A percentile compares a stretch with the other conserved stretches of the same genome.
Evolutionary conservation across 352 stramenopile genomes (phyloP).

Genomic region (Globisporangium splendens): DNA sequence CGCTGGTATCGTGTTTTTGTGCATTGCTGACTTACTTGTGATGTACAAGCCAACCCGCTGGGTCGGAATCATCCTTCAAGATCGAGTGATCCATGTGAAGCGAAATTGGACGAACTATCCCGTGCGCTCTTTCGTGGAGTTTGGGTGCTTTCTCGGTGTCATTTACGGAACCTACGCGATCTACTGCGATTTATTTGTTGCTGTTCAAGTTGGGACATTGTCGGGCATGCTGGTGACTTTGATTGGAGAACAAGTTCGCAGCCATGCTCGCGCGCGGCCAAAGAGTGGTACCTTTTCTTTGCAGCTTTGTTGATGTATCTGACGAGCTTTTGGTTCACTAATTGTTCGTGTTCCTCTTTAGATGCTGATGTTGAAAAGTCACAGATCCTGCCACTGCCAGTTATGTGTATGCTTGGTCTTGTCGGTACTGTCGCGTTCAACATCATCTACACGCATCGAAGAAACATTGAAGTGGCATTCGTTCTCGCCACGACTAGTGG

Average conservation of each 20-base stretch:
- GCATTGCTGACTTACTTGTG: conserved; percentile 65
- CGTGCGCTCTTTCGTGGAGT: conserved; percentile 81
- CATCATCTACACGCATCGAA: conserved; percentile 83
- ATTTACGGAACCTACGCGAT: conserved; percentile 88
- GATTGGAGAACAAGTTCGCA: conserved; percentile 73
- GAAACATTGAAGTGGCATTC: conserved; percentile 81
- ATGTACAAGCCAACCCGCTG: conserved; percentile 56
- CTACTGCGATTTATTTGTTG: conserved; percentile 72
- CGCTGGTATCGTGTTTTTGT: conserved; percentile 81
- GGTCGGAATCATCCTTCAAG: conserved; percentile 81
- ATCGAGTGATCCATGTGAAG: conserved; percentile 70
- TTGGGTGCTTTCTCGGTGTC: conserved; percentile 82
- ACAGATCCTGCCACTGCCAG: conserved; percentile 70
- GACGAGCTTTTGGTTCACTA: not conserved
- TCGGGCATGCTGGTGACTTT: conserved; percentile 80
- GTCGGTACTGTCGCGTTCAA: conserved; percentile 83
- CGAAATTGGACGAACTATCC: conserved; percentile 75
- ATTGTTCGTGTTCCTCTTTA: conserved; percentile 11
- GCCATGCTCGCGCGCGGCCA: conserved; percentile 38
- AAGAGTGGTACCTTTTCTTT: conserved; percentile 28
- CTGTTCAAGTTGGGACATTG: conserved; percentile 77
- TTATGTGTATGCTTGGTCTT: conserved; percentile 77
- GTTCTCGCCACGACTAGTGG: conserved; percentile 72
- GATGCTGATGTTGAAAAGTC: conserved; percentile 48
- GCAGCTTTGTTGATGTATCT: not conserved